These are phyloP conservation scores for Pezicula rhizophila DNA, from an alignment of 2,329 filamentous ascomycete genomes.

Conservation along the genomic window DNA sequence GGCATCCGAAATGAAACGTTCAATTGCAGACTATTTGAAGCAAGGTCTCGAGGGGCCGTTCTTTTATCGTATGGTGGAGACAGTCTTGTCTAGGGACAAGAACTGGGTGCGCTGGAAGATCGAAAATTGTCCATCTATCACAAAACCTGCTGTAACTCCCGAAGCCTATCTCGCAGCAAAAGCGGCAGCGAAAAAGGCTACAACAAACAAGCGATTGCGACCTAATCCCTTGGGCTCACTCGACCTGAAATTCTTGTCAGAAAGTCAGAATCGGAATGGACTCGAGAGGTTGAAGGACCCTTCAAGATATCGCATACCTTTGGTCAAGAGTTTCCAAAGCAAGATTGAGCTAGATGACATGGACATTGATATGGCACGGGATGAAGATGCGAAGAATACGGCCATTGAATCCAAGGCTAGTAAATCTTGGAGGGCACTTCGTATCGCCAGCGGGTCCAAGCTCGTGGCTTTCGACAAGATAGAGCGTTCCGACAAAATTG, in stretches of 20 bases:
- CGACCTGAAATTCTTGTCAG: conserved; percentile 71
- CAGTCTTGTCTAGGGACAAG: conserved; percentile 89
- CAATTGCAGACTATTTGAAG: conserved; percentile 78
- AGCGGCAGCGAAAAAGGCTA: conserved; percentile 56
- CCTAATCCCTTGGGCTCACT: conserved; percentile 65
- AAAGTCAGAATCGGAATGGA: conserved; percentile 53
- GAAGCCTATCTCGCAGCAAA: conserved; percentile 66
- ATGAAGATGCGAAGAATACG: conserved; percentile 50
- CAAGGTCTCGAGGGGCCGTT: conserved; percentile 79
- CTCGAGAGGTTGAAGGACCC: conserved; percentile 65
- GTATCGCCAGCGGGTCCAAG: conserved; percentile 69
- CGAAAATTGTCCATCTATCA: conserved; percentile 84
- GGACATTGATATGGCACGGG: conserved; percentile 74
- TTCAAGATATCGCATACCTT: conserved; percentile 61
- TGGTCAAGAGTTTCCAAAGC: conserved; percentile 62
- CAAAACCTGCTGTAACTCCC: conserved; percentile 64
- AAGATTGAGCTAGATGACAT: conserved; percentile 76
- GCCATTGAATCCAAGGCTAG: conserved; percentile 71
- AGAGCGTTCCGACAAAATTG: conserved; percentile 71
- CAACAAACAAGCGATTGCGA: conserved; percentile 65
- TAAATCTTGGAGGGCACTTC: conserved; percentile 84
- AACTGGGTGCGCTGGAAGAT: conserved; percentile 99
- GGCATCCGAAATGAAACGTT: conserved; percentile 70
- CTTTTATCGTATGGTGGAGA: conserved; percentile 95
- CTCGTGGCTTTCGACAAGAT: conserved; percentile 80